Base-by-base conservation (phyloP, 2,329 filamentous ascomycete species). In the Proliferodiscus dingleyae region DNA sequence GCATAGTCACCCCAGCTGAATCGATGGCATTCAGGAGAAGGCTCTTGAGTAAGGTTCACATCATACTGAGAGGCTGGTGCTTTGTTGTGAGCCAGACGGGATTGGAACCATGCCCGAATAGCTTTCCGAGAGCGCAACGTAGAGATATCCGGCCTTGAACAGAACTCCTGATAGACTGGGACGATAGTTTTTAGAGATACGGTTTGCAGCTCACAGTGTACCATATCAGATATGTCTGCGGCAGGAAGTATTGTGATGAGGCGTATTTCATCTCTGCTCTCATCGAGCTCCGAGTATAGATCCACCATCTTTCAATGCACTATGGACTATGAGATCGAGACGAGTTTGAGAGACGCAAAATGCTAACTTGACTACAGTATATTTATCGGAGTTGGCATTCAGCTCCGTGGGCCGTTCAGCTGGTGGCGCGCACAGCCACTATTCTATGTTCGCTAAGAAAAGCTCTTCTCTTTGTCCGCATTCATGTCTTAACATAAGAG, bases 241-340 rank as follows among this genome's bases (percentile, higher is more conserved):
- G 18, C 15, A 3, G 36, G 48, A 3, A 24, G 19, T 8, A 50
- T 44, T 9, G 16, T 44, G 16, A 50, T 43, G 5, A 47, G 37
- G 2, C 48, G 44, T 19, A 47, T 47, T 32, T 50, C 44, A 18
- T 50, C 44, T 38, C 9, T 16, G 5, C 37, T 29, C 11, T 45
- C 44, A 7, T 42, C 28, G 1, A 50, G 16, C 72, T 70, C 41
- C 78, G 61, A 1, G 74, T 74, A 61, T n/a, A n/a, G n/a, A n/a
- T n/a, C n/a, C n/a, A n/a, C n/a, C n/a, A n/a, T n/a, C n/a, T n/a
- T n/a, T n/a, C n/a, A n/a, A n/a, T n/a, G n/a, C n/a, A n/a, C n/a
- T n/a, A n/a, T n/a, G n/a, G n/a, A n/a, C n/a, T n/a, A n/a, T n/a
- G n/a, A n/a, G n/a, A n/a, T n/a, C n/a, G n/a, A n/a, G n/a, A n/a